Evolutionary conservation across 352 stramenopile genomes (phyloP), one percentile per base, ranked within the genome.

Genomic region (Globisporangium megalacanthum): DNA sequence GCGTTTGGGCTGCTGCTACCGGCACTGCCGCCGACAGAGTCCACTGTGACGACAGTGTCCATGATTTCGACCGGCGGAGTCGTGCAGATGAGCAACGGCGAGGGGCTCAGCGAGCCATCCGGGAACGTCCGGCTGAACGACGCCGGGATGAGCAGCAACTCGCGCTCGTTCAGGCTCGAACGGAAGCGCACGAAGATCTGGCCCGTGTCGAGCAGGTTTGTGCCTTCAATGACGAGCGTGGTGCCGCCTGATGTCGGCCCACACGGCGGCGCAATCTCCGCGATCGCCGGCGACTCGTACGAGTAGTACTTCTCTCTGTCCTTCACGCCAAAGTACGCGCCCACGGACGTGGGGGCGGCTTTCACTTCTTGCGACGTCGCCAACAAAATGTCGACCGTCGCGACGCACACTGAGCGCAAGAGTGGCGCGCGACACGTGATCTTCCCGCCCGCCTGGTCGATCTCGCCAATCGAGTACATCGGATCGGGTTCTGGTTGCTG

Each of bases 171-270:
- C 0, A 70, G 44, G 42, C 52, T 77, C 6, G 74, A 86, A 15
- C 80, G 72, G 35, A 90, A 88, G 7, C 80, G 75, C n/a, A 88
- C 80, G 46, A 90, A 90, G 25, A 90, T 83, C 47, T 90, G 80
- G 0, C 78, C 80, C 0, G 80, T 90, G 46, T 90, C 76, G 2
- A 90, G 33, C n/a, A 90, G 66, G 42, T 86, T 86, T 0, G 62
- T 62, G 3, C 65, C 70, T 61, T 88, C 76, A 35, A 90, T 79
- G 2, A 90, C 76, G 17, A 90, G 52, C 20, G 67, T 73, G 1
- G 80, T 88, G 1, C 64, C 70, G 3, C 80, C 80, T 2, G 67
- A 76, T 3, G 66, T 75, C 6, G 80, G 80, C 1, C 78, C 80
- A 37, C 80, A 90, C n/a, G 60, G 80, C 1, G 80, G 80, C 13